phyloP scores from a whole-genome alignment of 2,329 filamentous ascomycete genomes.

The Lachnum nothofagi region DNA sequence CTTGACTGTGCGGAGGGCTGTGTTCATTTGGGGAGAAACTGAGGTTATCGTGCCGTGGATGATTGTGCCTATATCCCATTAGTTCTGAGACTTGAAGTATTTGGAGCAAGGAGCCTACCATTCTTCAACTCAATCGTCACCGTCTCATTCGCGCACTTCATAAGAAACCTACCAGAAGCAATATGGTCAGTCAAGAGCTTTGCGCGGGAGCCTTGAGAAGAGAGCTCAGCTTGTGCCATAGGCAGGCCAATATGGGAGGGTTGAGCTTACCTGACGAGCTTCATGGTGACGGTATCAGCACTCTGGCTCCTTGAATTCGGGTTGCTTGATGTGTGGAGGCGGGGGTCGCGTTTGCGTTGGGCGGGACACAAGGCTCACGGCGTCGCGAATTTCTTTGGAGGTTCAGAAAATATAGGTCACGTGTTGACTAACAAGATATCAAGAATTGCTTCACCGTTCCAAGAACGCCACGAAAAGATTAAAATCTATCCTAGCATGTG shows the following conservation, averaged over 20 bases:
- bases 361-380: constrained; percentile 7
- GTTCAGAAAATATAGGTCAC: not conserved
- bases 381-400: constrained; percentile 11
- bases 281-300: constrained; percentile 60
- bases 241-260: constrained; percentile 23
- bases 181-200: constrained; percentile 34
- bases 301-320: not conserved
- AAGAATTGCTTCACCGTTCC: too few relatives aligned
- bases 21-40: constrained; percentile 98
- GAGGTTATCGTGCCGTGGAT: constrained; percentile 95
- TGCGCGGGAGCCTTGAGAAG: constrained; percentile 36
- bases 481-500: too few relatives aligned
- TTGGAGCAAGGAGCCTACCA: constrained; percentile 50
- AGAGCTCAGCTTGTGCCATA: constrained; percentile 43
- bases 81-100: not conserved
- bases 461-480: too few relatives aligned
- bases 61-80: constrained; percentile 65
- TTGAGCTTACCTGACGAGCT: constrained; percentile 81
- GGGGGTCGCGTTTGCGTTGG: constrained; percentile 6
- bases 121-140: constrained; percentile 98
- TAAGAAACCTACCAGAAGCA: constrained; percentile 69
- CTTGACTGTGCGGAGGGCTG: constrained; percentile 88
- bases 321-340: not conserved
- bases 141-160: constrained; percentile 99
- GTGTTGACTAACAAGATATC: too few relatives aligned